These are phyloP conservation scores for Cladorrhinum samala DNA, from an alignment of 495 filamentous ascomycete genomes.

Conservation along the genomic window DNA sequence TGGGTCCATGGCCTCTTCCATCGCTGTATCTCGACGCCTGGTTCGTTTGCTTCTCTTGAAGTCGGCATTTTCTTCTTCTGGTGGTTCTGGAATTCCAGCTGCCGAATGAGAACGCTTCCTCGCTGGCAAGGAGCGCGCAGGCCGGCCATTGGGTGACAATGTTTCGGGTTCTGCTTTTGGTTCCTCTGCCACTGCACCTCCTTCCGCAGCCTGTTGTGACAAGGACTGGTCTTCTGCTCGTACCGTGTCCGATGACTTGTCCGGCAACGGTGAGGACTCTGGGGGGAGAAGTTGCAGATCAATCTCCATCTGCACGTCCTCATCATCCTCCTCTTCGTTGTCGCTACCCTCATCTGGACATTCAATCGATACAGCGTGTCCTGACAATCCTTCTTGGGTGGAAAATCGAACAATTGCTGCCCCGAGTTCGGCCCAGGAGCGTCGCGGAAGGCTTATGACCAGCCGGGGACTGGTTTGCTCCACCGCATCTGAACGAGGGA, in stretches of 20 bases:
- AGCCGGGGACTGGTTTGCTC: constrained; percentile 52
- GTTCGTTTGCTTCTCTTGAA: constrained; percentile 78
- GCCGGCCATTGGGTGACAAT: constrained; percentile 13
- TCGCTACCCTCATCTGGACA: constrained; percentile 24
- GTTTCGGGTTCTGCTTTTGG: constrained; percentile 3
- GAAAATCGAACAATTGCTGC: constrained; percentile 30
- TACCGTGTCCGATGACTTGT: background rate
- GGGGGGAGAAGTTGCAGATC: constrained; percentile 28
- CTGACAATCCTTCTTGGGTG: constrained; percentile 24
- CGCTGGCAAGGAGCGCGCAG: constrained; percentile 27
- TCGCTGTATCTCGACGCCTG: constrained; percentile 67
- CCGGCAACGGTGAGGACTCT: constrained; percentile 1
- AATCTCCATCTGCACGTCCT: constrained; percentile 35
- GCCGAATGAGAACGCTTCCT: constrained; percentile 61
- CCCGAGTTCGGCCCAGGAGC: constrained; percentile 41
- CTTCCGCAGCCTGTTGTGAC: constrained; percentile 13
- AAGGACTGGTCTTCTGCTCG: constrained; percentile 5
- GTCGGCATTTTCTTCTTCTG: constrained; percentile 52
- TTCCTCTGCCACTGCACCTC: constrained; percentile 3
- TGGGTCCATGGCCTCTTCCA: constrained; percentile 63
- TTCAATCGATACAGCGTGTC: constrained; percentile 29
- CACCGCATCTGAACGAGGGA: constrained; percentile 24
- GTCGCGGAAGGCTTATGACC: constrained; percentile 25
- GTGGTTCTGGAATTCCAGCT: constrained; percentile 51
- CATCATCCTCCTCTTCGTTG: constrained; percentile 11